phyloP scores from a whole-genome alignment of 2,329 filamentous ascomycete species.

The Pestalotiopsis sp. region DNA sequence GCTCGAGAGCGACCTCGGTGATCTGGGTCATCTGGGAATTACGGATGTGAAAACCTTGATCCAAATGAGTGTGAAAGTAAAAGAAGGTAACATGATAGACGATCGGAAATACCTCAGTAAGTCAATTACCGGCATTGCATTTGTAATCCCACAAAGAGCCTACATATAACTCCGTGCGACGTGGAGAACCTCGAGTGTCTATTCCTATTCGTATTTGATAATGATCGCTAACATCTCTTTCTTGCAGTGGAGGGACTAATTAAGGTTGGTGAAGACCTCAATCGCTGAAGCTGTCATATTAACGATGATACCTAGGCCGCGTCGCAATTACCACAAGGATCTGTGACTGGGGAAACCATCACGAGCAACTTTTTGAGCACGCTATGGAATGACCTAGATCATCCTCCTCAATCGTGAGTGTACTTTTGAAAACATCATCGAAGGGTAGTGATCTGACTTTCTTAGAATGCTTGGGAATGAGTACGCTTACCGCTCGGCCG shows the following conservation, averaged over 20 bases:
- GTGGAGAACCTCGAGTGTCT: not conserved
- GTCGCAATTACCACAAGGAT: not conserved
- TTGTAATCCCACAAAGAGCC: not conserved
- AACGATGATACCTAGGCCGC: not conserved
- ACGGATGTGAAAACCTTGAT: slow-evolving; percentile 4
- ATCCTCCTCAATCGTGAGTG: slow-evolving; percentile 7
- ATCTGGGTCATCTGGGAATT: not conserved
- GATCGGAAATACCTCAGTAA: not conserved
- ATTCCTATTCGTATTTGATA: no score
- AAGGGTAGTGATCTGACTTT: not conserved
- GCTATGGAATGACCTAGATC: slow-evolving; percentile 15
- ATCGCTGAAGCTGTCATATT: not conserved
- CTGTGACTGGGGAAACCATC: not conserved
- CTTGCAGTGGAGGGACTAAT: not conserved
- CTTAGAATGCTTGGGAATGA: slow-evolving; percentile 6
- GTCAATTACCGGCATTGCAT: not conserved
- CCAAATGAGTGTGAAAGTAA: not conserved
- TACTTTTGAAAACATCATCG: not conserved
- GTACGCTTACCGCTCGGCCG: slow-evolving; percentile 13
- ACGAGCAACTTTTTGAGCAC: slow-evolving; percentile 13
- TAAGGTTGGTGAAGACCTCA: not conserved
- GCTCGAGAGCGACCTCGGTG: not conserved
- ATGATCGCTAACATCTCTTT: not conserved
- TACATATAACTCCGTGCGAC: not conserved
- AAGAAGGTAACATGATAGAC: not conserved